Evolutionary conservation across 768 basidiomycete genomes (phyloP), one percentile per base, ranked within the genome.

Genomic region (Hygrophoropsis aurantiaca): DNA sequence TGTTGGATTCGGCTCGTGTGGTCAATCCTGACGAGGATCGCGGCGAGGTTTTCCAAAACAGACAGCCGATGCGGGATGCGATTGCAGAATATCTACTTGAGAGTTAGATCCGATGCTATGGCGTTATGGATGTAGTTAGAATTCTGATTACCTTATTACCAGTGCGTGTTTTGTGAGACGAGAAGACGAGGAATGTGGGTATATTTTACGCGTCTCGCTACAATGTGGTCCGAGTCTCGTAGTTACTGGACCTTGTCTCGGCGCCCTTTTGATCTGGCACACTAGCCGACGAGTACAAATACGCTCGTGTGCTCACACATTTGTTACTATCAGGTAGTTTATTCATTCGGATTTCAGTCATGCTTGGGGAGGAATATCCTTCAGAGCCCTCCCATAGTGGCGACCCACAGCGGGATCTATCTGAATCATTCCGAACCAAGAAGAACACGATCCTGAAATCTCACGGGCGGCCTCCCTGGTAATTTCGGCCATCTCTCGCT

Each of bases 381-480:
- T 30, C 27, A 30, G 54, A 65, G 26, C 42, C 52, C 24, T 52
- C 58, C 38, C 51, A 60, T 25, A 40, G 38, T 24, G 55, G 60
- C 34, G 60, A 59, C 40, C 40, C 47, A 23, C 61, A 21, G 10
- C 49, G 27, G 11, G 49, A 51, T 40, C 26, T 49, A 16, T 49
- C 59, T 15, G 53, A 58, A 43, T 41, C 59, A 15, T 60, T 57
- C 32, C 61, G 60, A 34, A 53, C 61, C 7, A 84, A 70, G 57
- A 80, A 90, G 70, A 93, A 92, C 58, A 87, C 81, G 2, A 72
- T 93, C 20, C 69, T 93, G 27, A 86, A 84, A 40, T 89, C 87
- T 26, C 90, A 93, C 67, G 90, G 90, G 40, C 78, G 90, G 39
- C 87, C 87, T 40, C 89, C 90, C 57, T 92, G 90, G 90, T 90